Percentiles rank a stretch among this genome's conserved stretches.
Evolutionary conservation across 345 rosid genomes (phyloP).

Genomic region (Cardamine resedifolia): DNA sequence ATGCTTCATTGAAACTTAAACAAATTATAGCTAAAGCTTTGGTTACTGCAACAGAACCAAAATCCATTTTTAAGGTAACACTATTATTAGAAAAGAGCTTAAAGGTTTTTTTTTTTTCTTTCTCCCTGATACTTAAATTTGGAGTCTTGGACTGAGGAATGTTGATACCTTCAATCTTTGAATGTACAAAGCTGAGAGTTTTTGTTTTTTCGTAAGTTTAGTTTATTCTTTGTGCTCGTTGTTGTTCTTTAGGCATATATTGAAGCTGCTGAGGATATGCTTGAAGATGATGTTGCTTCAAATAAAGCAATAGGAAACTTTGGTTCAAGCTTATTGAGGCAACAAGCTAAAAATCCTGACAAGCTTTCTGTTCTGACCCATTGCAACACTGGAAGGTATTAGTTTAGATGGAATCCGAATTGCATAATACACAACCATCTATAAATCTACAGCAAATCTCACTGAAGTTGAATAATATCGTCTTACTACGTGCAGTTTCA

Average conservation of each 20-base stretch:
- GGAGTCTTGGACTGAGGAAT: background rate
- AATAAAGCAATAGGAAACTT: conserved; percentile 81
- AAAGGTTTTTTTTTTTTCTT: background rate
- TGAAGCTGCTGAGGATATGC: conserved; percentile 84
- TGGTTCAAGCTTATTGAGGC: conserved; percentile 63
- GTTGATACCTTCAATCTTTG: background rate
- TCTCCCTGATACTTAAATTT: background rate
- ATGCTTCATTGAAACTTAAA: conserved; percentile 81
- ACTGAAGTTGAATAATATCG: too few relatives aligned
- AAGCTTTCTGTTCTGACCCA: conserved; percentile 77
- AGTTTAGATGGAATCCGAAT: background rate
- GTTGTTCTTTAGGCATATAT: conserved; percentile 54
- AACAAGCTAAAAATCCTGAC: conserved; percentile 43
- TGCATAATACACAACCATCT: background rate
- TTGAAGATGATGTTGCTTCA: conserved; percentile 84
- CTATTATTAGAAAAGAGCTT: background rate
- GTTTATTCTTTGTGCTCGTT: conserved; percentile 14
- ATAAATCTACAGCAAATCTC: background rate
- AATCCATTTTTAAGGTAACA: conserved; percentile 57
- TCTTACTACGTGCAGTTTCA: background rate
- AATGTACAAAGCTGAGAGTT: background rate
- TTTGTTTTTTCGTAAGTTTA: conserved; percentile 3
- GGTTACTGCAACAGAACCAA: conserved; percentile 43
- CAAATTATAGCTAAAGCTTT: conserved; percentile 53
- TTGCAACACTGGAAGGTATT: conserved; percentile 96